Evolutionary conservation across 2,329 filamentous ascomycete species (phyloP), one percentile per base, ranked within the genome.

Genomic region (Dissoconium aciculare): DNA sequence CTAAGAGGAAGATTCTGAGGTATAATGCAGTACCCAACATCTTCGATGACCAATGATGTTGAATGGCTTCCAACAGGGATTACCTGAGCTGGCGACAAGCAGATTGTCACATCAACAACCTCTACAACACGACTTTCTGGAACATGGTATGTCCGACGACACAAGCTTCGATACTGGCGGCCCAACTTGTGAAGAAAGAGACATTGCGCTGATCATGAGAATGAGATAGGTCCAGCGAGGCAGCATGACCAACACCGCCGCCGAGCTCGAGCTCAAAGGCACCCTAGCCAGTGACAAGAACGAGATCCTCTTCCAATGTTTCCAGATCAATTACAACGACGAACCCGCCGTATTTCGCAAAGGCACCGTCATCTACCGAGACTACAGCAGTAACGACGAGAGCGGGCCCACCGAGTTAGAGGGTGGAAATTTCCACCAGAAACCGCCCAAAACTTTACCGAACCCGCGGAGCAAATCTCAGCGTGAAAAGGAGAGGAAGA

Each of bases 101-200:
- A 26, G 89, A 98, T 54, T 95, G 89, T 42, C 89, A 98, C 53
- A 92, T 98, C 46, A 98, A 98, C 56, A 98, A 98, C 49, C 69
- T 98, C 4, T 98, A 94, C 57, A 98, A 98, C 53, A 98, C 89
- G 0, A 82, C 83, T 0, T 95, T 95, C 54, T 98, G 89, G 89
- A 66, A 77, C 1, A 63, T 98, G 46, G 78, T 23, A 23, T 23
- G 19, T 23, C n/a, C n/a, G n/a, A n/a, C n/a, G n/a, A n/a, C n/a
- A n/a, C n/a, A n/a, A n/a, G n/a, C n/a, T n/a, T n/a, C n/a, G n/a
- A n/a, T n/a, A n/a, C n/a, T n/a, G n/a, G n/a, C n/a, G n/a, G n/a
- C n/a, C n/a, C n/a, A n/a, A n/a, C n/a, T n/a, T n/a, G n/a, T n/a
- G n/a, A n/a, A n/a, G n/a, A n/a, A n/a, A n/a, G n/a, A n/a, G n/a